These are phyloP conservation scores for Aphanomyces invadans DNA, from an alignment of 352 stramenopile species.

Conservation along the genomic window DNA sequence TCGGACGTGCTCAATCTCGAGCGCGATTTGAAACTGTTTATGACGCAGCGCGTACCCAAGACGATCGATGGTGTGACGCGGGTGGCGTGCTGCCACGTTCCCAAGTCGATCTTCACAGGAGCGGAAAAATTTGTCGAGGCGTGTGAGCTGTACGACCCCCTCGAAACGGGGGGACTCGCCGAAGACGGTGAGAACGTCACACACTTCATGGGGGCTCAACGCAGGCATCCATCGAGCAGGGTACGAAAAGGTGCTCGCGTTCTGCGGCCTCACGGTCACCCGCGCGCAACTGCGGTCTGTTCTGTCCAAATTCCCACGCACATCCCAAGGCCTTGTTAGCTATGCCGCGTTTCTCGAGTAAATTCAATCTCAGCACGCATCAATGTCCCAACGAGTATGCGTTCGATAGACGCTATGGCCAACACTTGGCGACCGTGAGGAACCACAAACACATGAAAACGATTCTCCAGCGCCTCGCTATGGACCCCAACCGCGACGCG, in stretches of 20 bases:
- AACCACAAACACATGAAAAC: conserved; percentile 16
- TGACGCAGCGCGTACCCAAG: conserved; percentile 26
- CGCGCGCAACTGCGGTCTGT: conserved; percentile 34
- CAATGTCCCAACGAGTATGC: too few relatives aligned
- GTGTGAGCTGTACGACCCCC: conserved; percentile 33
- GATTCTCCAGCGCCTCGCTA: conserved; percentile 11
- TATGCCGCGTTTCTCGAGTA: conserved; percentile 52
- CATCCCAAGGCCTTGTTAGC: conserved; percentile 30
- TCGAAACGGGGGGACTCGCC: conserved; percentile 32
- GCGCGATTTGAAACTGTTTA: conserved; percentile 37
- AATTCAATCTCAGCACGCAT: too few relatives aligned
- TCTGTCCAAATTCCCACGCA: conserved; percentile 42
- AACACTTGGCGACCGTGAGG: conserved; percentile 7
- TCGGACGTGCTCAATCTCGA: conserved; percentile 37
- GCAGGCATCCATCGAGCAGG: too few relatives aligned
- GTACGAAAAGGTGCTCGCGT: conserved; percentile 33
- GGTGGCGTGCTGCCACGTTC: conserved; percentile 27
- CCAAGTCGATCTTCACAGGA: conserved; percentile 37
- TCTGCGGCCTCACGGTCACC: conserved; percentile 32
- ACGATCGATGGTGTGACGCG: not conserved
- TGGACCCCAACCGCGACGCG: conserved; percentile 1
- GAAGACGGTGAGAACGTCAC: conserved; percentile 40
- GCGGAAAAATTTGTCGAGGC: conserved; percentile 49
- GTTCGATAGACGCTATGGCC: conserved; percentile 20
- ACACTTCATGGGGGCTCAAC: too few relatives aligned